Evolutionary conservation across 331 rosid genomes (phyloP).

Genomic region (Stylosanthes scabra): DNA sequence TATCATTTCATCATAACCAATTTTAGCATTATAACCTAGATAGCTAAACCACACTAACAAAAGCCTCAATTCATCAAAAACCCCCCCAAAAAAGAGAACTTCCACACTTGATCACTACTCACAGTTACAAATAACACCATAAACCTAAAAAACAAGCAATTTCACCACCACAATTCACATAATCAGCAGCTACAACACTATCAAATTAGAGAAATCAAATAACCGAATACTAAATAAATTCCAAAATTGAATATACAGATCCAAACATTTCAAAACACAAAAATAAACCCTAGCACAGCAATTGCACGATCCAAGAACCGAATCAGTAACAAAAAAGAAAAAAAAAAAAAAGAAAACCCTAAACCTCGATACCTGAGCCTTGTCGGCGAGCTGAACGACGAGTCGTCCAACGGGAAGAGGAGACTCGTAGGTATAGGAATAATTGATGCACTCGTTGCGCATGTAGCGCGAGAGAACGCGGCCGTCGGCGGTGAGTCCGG

Average conservation of each 20-base stretch:
- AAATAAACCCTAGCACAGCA: conserved; percentile 30
- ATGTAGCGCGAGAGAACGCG: conserved; percentile 94
- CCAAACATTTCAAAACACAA: conserved; percentile 6
- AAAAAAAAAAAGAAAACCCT: not conserved
- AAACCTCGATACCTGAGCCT: conserved; percentile 78
- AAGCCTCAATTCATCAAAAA: no score
- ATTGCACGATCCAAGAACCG: conserved; percentile 12
- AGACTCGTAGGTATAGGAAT: conserved; percentile 83
- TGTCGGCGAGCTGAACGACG: conserved; percentile 97
- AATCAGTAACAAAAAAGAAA: not conserved
- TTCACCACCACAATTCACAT: not conserved
- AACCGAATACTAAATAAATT: not conserved
- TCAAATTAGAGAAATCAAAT: not conserved
- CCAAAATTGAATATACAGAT: not conserved
- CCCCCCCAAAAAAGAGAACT: not conserved
- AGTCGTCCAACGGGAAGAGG: conserved; percentile 95
- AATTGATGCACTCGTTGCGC: conserved; percentile 94
- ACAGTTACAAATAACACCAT: conserved; percentile 7
- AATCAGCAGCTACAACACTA: not conserved
- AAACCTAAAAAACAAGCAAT: not conserved
- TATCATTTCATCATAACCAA: not conserved
- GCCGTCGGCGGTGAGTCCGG: conserved; percentile 98
- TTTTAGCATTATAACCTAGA: no score
- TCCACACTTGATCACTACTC: not conserved
- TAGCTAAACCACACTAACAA: not conserved